phyloP scores from a whole-genome alignment of 164 flowering plant genomes.

The Macadamia tetraphylla region DNA sequence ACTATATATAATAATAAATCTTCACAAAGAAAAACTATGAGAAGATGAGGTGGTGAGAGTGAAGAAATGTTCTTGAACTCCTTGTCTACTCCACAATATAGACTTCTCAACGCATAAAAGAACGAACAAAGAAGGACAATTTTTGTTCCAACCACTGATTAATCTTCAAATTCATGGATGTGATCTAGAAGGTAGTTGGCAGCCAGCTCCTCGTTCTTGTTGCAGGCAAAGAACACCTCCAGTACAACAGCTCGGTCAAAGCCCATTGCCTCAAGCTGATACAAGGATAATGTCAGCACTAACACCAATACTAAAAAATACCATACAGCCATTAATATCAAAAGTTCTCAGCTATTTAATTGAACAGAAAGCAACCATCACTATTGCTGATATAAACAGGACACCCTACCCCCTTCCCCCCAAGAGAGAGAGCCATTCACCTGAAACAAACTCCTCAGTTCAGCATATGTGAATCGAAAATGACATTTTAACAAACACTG shows the following conservation, averaged over 20 bases:
- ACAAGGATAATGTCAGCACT: neutral
- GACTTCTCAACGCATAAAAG: neutral
- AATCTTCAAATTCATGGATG: constrained; percentile 57
- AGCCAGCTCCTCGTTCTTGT: constrained; percentile 70
- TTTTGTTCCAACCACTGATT: constrained; percentile 9
- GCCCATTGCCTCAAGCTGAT: constrained; percentile 74
- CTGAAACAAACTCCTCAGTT: too few species aligned
- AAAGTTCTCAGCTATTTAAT: too few species aligned
- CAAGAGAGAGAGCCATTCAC: too few species aligned
- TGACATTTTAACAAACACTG: too few species aligned
- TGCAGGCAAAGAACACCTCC: constrained; percentile 72
- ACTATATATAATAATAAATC: neutral
- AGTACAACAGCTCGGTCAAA: constrained; percentile 56
- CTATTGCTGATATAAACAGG: too few species aligned
- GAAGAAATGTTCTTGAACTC: neutral
- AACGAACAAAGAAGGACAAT: neutral
- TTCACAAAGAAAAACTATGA: neutral
- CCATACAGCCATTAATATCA: too few species aligned
- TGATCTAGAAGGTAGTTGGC: constrained; percentile 71
- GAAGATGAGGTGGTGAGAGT: neutral
- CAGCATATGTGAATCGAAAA: too few species aligned
- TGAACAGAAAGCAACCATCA: too few species aligned
- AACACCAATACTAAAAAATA: neutral
- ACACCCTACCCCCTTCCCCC: too few species aligned
- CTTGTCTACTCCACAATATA: too few species aligned